These are phyloP conservation scores for Orbilia ellipsospora DNA, from an alignment of 2,329 filamentous ascomycete genomes.

Conservation along the genomic window DNA sequence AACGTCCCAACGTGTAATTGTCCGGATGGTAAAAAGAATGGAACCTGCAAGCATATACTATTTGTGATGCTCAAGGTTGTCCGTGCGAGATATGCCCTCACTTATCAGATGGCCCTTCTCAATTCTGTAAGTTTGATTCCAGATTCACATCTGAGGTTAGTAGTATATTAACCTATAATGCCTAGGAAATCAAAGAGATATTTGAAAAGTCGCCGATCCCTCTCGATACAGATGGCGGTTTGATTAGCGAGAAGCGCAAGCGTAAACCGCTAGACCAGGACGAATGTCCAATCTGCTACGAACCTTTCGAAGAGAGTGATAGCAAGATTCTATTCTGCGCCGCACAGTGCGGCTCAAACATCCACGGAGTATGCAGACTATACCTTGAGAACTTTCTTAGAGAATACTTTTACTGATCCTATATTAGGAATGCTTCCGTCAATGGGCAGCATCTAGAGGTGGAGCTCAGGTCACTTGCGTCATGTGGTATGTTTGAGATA, in stretches of 20 bases:
- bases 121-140: constrained; percentile 60
- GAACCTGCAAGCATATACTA: constrained; percentile 71
- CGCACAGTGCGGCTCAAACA: constrained; percentile 59
- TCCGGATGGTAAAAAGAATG: constrained; percentile 65
- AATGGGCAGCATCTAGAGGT: constrained; percentile 56
- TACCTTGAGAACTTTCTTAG: not conserved
- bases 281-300: constrained; percentile 71
- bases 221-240: constrained; percentile 57
- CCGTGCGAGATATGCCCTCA: constrained; percentile 68
- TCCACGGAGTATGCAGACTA: constrained; percentile 53
- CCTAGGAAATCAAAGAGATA: constrained; percentile 70
- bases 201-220: constrained; percentile 68
- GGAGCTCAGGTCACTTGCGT: constrained; percentile 57
- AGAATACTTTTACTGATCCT: not conserved
- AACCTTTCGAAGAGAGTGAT: constrained; percentile 63
- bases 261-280: constrained; percentile 67
- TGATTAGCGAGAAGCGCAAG: constrained; percentile 57
- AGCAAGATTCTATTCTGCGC: constrained; percentile 56
- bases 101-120: constrained; percentile 73
- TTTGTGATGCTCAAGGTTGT: constrained; percentile 73
- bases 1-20: constrained; percentile 69
- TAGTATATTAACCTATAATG: not conserved
- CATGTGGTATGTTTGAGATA: constrained; percentile 56
- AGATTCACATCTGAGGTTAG: not conserved
- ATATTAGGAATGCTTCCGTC: constrained; percentile 55